Evolutionary conservation across 2,329 filamentous ascomycete genomes (phyloP).

Genomic region (Ploettnerulaceae sp.): DNA sequence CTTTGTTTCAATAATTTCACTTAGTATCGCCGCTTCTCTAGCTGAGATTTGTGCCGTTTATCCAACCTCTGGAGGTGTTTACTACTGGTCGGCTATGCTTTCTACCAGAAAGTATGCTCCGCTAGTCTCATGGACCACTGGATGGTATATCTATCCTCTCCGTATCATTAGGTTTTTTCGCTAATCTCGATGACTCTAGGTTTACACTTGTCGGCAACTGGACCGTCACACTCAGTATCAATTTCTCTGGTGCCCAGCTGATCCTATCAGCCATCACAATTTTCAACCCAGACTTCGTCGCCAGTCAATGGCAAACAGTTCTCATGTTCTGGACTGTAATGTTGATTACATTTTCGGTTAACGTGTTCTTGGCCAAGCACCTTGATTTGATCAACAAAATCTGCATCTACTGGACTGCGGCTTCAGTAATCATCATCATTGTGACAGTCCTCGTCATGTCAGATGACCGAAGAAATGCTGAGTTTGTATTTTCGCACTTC

Average conservation of each 20-base stretch:
- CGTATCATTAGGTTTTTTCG: background rate
- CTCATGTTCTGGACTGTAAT: slow-evolving; percentile 69
- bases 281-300: slow-evolving; percentile 63
- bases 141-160: slow-evolving; percentile 53
- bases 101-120: slow-evolving; percentile 60
- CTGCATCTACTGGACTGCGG: slow-evolving; percentile 67
- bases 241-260: slow-evolving; percentile 66
- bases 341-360: slow-evolving; percentile 57
- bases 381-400: slow-evolving; percentile 67
- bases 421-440: slow-evolving; percentile 64
- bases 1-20: slow-evolving; percentile 57
- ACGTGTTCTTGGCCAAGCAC: slow-evolving; percentile 57
- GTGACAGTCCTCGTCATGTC: slow-evolving; percentile 54
- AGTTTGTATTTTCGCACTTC: slow-evolving; percentile 65
- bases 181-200: background rate
- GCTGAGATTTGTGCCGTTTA: slow-evolving; percentile 67
- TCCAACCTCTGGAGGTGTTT: slow-evolving; percentile 64
- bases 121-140: slow-evolving; percentile 63
- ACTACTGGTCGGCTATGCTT: slow-evolving; percentile 68
- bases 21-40: slow-evolving; percentile 59
- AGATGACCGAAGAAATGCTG: slow-evolving; percentile 49
- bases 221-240: slow-evolving; percentile 60
- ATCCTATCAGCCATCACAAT: slow-evolving; percentile 64
- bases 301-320: slow-evolving; percentile 65
- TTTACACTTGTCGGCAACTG: slow-evolving; percentile 68